Percentiles rank a stretch among this genome's conserved stretches.
These are phyloP conservation scores for Metarhizium humberi DNA, from an alignment of 2,329 filamentous ascomycete species.

Conservation along the genomic window DNA sequence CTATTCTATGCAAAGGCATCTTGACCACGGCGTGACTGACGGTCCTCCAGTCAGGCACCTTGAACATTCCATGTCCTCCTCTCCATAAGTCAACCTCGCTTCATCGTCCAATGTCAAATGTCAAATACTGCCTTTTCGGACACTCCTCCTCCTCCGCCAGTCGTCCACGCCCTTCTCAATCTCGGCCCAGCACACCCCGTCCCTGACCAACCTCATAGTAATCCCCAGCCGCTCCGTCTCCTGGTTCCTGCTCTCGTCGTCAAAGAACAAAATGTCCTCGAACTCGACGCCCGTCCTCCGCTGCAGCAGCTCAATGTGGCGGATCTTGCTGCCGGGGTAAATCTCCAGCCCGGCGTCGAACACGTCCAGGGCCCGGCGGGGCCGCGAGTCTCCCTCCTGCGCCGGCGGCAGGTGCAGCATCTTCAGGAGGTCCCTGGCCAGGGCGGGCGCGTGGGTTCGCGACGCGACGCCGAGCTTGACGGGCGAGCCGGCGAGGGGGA, in stretches of 20 bases:
- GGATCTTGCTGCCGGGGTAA: slow-evolving; percentile 72
- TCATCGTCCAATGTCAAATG: not conserved
- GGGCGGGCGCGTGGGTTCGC: slow-evolving; percentile 68
- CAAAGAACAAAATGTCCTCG: slow-evolving; percentile 90
- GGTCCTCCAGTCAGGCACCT: too few species aligned
- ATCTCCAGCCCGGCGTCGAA: slow-evolving; percentile 57
- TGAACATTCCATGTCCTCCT: not conserved
- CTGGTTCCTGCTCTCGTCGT: slow-evolving; percentile 79
- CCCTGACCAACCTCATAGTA: slow-evolving; percentile 71
- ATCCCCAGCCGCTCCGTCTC: slow-evolving; percentile 75
- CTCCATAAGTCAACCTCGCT: not conserved
- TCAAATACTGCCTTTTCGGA: slow-evolving; percentile 1
- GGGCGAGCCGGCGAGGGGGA: slow-evolving; percentile 30
- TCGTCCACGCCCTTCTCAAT: slow-evolving; percentile 69
- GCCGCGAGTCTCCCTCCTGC: slow-evolving; percentile 18
- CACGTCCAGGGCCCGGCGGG: slow-evolving; percentile 42
- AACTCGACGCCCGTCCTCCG: slow-evolving; percentile 62
- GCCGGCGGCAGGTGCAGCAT: slow-evolving; percentile 50
- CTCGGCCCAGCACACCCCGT: slow-evolving; percentile 69
- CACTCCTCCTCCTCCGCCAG: slow-evolving; percentile 68
- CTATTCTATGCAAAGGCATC: too few species aligned
- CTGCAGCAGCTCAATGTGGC: slow-evolving; percentile 69
- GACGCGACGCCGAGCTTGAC: slow-evolving; percentile 64
- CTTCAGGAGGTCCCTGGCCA: slow-evolving; percentile 73
- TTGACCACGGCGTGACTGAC: not conserved